Evolutionary conservation across 805 yeast genomes (phyloP), one percentile per base, ranked within the genome.

Genomic region (Candida michaelii): DNA sequence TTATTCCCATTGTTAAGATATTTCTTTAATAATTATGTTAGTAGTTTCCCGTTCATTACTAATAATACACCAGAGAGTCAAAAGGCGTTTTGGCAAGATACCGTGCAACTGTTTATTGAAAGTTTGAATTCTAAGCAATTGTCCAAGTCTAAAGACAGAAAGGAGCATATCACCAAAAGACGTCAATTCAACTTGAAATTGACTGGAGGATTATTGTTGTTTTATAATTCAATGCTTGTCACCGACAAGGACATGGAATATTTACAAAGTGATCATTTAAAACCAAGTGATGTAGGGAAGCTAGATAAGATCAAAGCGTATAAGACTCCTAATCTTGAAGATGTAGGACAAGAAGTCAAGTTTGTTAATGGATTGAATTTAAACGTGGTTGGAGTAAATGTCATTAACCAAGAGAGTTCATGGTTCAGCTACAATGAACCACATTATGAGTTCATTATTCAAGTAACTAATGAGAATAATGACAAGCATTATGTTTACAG

Each of bases 81-180:
- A 51, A 15, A 24, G 12, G 45, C 45, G 39, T 87, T 91, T 55
- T 91, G 97, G 97, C 78, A 79, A 39, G 71, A 68, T 35, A 82
- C 83, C 36, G 82, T 89, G 0, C 97, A 90, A 62, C 82, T 82
- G 18, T 88, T 90, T 55, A 77, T 84, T 55, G 95, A 89, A 56
- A 77, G 83, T 42, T 82, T 93, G 65, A 83, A 86, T 60, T 65
- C 73, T 15, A 80, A 87, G 58, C 78, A 80, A 32, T 79, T 91
- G 38, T 81, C 89, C 48, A 77, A 81, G 44, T 76, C 90, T 18
- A 77, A 78, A 31, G 96, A 88, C 51, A 69, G 97, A 24, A 83
- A 81, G 12, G 88, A 85, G 47, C 66, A 78, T n/a, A 79, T 89
- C 27, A 64, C 72, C 27, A 69, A 68, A 2, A 83, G 93, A 54